These are phyloP conservation scores for Physcomitrellopsis africana DNA, from an alignment of 225 moss, liverwort and hornwort species.

Conservation along the genomic window DNA sequence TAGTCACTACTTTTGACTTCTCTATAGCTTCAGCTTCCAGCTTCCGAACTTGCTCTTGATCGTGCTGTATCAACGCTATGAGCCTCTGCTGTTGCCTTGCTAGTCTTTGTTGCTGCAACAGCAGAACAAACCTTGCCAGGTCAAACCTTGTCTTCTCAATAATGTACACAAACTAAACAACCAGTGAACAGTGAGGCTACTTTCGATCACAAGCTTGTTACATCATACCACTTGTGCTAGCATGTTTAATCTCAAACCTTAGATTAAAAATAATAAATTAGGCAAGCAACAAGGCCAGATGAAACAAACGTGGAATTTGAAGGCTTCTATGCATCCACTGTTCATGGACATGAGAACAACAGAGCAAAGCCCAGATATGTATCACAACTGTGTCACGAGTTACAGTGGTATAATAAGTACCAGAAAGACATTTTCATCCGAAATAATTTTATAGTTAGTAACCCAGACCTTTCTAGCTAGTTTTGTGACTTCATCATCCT, in stretches of 20 bases:
- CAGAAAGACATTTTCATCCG: conserved; percentile 14
- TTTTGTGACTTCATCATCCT: conserved; percentile 53
- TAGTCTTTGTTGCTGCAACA: conserved; percentile 47
- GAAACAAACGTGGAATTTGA: background rate
- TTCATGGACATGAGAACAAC: background rate
- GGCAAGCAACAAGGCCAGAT: background rate
- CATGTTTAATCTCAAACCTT: conserved; percentile 13
- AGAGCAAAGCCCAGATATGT: background rate
- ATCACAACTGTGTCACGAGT: conserved; percentile 11
- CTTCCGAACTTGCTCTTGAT: conserved; percentile 43
- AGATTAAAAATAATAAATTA: conserved; percentile 1
- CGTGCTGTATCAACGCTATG: conserved; percentile 34
- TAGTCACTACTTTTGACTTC: conserved; percentile 46
- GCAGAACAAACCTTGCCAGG: conserved; percentile 28
- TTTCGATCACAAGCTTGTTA: background rate
- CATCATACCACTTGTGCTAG: background rate
- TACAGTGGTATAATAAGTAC: conserved; percentile 8
- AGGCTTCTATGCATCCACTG: conserved; percentile 7
- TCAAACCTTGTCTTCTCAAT: conserved; percentile 24
- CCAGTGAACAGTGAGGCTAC: background rate
- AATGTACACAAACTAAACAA: conserved; percentile 1
- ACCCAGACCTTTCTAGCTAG: conserved; percentile 48
- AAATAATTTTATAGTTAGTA: conserved; percentile 1
- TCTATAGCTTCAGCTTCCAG: conserved; percentile 58
- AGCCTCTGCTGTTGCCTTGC: conserved; percentile 56